phyloP scores from a whole-genome alignment of 176 grass and related monocot species.

The Microstegium vimineum region DNA sequence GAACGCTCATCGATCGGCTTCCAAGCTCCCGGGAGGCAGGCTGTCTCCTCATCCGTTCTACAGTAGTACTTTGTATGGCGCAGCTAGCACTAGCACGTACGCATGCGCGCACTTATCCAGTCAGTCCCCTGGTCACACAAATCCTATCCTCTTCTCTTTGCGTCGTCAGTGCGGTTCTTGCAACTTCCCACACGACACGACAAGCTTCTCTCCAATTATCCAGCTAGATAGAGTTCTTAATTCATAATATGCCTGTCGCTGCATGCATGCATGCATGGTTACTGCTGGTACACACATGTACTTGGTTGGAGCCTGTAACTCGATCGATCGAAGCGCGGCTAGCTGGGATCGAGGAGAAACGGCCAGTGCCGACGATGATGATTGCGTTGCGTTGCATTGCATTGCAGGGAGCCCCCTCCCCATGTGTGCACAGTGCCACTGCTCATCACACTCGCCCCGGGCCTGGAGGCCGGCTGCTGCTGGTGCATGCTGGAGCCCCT shows the following conservation, averaged over 20 bases:
- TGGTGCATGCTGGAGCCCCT: not conserved
- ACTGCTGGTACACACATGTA: constrained; percentile 10
- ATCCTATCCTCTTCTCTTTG: constrained; percentile 11
- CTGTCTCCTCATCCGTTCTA: not conserved
- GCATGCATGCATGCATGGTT: not conserved
- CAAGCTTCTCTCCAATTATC: not conserved
- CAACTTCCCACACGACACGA: not conserved
- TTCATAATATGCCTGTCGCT: not conserved
- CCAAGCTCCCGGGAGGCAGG: constrained; percentile 36
- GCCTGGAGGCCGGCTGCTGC: not conserved
- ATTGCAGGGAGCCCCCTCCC: not conserved
- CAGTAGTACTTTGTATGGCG: not conserved
- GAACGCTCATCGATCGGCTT: not conserved
- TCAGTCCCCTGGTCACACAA: constrained; percentile 10
- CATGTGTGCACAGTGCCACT: constrained; percentile 34
- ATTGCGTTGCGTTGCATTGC: not conserved
- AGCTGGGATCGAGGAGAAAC: not conserved
- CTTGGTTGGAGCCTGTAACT: constrained; percentile 17
- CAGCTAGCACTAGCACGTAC: too few relatives aligned
- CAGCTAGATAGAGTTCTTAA: not conserved
- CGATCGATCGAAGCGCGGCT: not conserved
- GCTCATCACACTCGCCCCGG: not conserved
- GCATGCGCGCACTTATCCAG: constrained; percentile 21
- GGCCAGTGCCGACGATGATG: not conserved
- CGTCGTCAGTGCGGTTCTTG: not conserved